Base-by-base conservation (phyloP, 129 eudicot species). In the Centrapalus pauciflorus region DNA sequence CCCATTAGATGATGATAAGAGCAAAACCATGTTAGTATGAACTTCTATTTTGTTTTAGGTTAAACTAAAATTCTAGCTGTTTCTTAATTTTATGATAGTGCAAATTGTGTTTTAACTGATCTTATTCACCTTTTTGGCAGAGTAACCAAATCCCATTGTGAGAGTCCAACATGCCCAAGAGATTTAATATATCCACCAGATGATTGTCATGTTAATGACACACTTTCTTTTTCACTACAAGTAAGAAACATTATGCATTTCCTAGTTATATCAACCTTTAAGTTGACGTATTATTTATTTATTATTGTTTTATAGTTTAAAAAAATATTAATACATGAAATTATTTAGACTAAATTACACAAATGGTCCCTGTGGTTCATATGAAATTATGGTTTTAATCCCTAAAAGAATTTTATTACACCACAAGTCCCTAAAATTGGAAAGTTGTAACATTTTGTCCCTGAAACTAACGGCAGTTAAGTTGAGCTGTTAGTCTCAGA, bases 191-290 rank as follows among this genome's bases (percentile, higher is more conserved):
- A 81, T 62, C 96, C 96, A 35, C 96, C 95, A 1, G 96, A 89
- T 74, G 96, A 89, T 83, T 89, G 96, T 38, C 95, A 85, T 83
- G 90, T 81, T 69, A 89, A 89, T 62, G 88, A 89, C 65, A 89
- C 96, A 14, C 76, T 81, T 76, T 81, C 96, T 26, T 89, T 85
- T 80, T 85, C 96, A 13, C 76, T 89, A 32, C 96, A 89, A 79
- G 96, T 89, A 83, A 74, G 87, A 34, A 40, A 56, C 37, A 19
- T 35, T 55, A 63, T 38, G 17, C 46, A 63, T 73, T 25, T 32
- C 29, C 25, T 48, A 20, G 50, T 51, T 12, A 7, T 38, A 23
- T 35, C 26, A 49, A 33, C 29, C 24, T 34, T 19, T 37, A 35
- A 23, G 27, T 26, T n/a, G n/a, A n/a, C n/a, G n/a, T n/a, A n/a